Evolutionary conservation across 257 asterid species (phyloP).

Genomic region (Ilex asprella): DNA sequence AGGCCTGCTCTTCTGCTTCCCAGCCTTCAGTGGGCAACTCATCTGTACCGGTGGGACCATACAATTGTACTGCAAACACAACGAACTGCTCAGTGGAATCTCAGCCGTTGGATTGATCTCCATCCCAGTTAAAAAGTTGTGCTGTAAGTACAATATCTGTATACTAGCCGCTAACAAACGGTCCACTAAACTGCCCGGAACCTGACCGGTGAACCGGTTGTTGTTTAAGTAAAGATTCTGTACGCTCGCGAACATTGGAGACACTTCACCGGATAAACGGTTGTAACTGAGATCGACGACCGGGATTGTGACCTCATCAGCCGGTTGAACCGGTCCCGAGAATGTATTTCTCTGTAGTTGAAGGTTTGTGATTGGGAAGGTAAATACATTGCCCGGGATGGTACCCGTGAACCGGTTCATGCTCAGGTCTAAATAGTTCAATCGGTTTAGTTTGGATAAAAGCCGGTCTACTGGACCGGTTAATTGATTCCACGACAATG

Average conservation of each 20-base stretch:
- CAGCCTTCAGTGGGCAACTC: slow-evolving; percentile 85
- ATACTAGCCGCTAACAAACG: slow-evolving; percentile 57
- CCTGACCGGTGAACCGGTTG: slow-evolving; percentile 83
- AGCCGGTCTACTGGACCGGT: slow-evolving; percentile 57
- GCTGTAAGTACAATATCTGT: slow-evolving; percentile 63
- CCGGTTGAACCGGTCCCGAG: slow-evolving; percentile 54
- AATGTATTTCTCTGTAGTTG: slow-evolving; percentile 74
- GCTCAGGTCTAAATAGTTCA: slow-evolving; percentile 72
- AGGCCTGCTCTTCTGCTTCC: slow-evolving; percentile 79
- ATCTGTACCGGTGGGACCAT: slow-evolving; percentile 81
- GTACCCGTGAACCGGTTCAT: slow-evolving; percentile 67
- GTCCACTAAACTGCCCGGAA: slow-evolving; percentile 66
- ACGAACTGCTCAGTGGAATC: slow-evolving; percentile 65
- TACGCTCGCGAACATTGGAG: slow-evolving; percentile 70
- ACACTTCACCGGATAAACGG: slow-evolving; percentile 66
- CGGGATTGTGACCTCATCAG: slow-evolving; percentile 47
- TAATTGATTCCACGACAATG: slow-evolving; percentile 70
- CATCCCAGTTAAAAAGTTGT: slow-evolving; percentile 83
- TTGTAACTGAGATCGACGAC: slow-evolving; percentile 83
- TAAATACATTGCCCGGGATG: slow-evolving; percentile 48
- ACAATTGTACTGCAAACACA: slow-evolving; percentile 91
- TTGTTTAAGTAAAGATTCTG: slow-evolving; percentile 70
- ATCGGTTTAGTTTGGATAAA: slow-evolving; percentile 36
- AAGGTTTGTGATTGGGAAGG: slow-evolving; percentile 52
- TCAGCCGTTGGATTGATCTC: slow-evolving; percentile 67